Evolutionary conservation across 768 basidiomycete species (phyloP).

Genomic region (Termitomyces sp.): DNA sequence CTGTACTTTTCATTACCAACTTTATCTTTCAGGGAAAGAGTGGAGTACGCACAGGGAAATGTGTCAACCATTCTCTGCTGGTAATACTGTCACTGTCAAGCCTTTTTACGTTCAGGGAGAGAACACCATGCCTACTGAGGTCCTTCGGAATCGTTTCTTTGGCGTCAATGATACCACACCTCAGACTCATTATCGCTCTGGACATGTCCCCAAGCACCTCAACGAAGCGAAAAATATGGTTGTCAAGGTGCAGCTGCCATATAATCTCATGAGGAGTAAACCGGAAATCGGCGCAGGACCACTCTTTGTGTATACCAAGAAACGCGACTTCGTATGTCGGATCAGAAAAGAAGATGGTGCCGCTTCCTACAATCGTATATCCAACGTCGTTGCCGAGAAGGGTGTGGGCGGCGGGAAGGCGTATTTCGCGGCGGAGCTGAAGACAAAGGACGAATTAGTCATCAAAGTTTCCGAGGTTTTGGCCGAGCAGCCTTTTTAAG

Average conservation of each 20-base stretch:
- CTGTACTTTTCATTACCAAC: neutral
- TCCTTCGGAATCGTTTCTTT: constrained; percentile 21
- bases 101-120: constrained; percentile 29
- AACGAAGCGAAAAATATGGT: constrained; percentile 33
- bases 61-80: constrained; percentile 39
- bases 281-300: constrained; percentile 10
- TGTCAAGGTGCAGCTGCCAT: constrained; percentile 51
- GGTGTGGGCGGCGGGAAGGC: constrained; percentile 32
- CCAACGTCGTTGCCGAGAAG: constrained; percentile 30
- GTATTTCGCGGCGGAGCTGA: constrained; percentile 51
- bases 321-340: constrained; percentile 45
- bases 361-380: constrained; percentile 35
- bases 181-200: constrained; percentile 14
- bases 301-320: constrained; percentile 44
- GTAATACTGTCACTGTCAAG: constrained; percentile 40
- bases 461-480: constrained; percentile 47
- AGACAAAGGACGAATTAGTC: constrained; percentile 37
- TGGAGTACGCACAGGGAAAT: constrained; percentile 44
- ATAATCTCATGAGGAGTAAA: constrained; percentile 5
- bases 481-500: constrained; percentile 52
- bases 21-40: constrained; percentile 27
- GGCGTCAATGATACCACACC: constrained; percentile 22
- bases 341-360: constrained; percentile 26
- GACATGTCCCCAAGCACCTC: constrained; percentile 18
- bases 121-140: constrained; percentile 17